Base-by-base conservation (phyloP, 1,139 yeast genomes). In the Candida sp. region DNA sequence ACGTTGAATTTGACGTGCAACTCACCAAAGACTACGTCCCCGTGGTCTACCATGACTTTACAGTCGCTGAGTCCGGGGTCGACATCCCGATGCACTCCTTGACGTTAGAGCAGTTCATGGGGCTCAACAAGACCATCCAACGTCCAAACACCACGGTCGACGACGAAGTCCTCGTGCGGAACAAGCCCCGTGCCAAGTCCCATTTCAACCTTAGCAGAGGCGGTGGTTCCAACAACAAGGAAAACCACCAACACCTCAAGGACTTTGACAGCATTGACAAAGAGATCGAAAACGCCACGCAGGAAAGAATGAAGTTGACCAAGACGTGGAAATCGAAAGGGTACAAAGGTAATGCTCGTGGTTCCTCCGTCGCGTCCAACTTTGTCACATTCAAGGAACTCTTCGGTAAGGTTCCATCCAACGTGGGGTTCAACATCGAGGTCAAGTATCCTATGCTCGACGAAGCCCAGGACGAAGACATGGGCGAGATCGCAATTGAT, bases 1-100 rank as follows among this genome's bases (percentile, higher is more conserved):
- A 88, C 62, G 98, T 96, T 48, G 99, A 94, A 69, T 94, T 94
- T 67, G 99, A 94, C 69, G 98, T 94, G 37, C 99, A 94, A 68
- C 75, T 94, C 58, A 94, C 99, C n/a, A 92, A 92, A 64, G 98
- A 94, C 68, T 78, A 78, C 57, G 85, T 91, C 9, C 98, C 98
- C 1, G 98, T 94, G 9, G 89, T 94, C 38, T 94, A 94, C 64
- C 99, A 94, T 67, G 99, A 94, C 68, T 94, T 94, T 65, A 70
- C 92, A 31, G 98, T 94, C 42, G 97, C 98, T 1, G 98, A 94
- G 67, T 86, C 96, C 3, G 99, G 99, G 9, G 92, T 90, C 49
- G 99, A 94, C 71, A 88, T 93, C 48, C 98, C 98, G 3, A 93
- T 94, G 97, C 97, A 93, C 69, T 84, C 89, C 25, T 75, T 94